Evolutionary conservation across 768 basidiomycete genomes (phyloP).

Genomic region (Leucogyrophana mollusca): DNA sequence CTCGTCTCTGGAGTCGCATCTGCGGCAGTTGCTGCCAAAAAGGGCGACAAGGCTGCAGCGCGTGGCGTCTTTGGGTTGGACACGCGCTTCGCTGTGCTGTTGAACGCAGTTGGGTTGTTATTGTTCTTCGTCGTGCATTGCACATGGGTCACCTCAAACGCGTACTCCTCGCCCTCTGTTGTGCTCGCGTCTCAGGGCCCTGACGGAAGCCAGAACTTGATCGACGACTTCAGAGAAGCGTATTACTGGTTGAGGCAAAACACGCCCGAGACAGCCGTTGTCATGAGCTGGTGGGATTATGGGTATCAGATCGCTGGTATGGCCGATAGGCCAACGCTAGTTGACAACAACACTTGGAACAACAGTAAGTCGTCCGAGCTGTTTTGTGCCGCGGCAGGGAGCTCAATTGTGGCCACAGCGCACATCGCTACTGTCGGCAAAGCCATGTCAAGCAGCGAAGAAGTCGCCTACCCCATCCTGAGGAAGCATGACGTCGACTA

Average conservation of each 20-base stretch:
- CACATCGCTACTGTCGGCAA: slow-evolving; percentile 99
- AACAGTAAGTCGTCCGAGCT: slow-evolving; percentile 69
- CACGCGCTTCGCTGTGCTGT: slow-evolving; percentile 70
- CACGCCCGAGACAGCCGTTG: slow-evolving; percentile 86
- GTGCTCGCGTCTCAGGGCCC: slow-evolving; percentile 77
- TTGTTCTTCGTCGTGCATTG: slow-evolving; percentile 93
- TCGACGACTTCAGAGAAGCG: slow-evolving; percentile 99
- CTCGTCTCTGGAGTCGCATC: slow-evolving; percentile 40
- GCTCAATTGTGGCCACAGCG: slow-evolving; percentile 42
- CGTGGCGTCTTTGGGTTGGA: slow-evolving; percentile 85
- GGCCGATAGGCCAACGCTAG: slow-evolving; percentile 93
- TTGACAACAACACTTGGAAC: slow-evolving; percentile 99
- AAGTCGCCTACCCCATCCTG: slow-evolving; percentile 95
- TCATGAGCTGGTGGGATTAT: slow-evolving; percentile 99
- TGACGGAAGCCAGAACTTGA: slow-evolving; percentile 91
- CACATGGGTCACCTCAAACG: slow-evolving; percentile 92
- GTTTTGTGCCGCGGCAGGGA: not conserved
- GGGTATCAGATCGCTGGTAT: slow-evolving; percentile 99
- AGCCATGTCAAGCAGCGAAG: slow-evolving; percentile 93
- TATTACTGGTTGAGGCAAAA: slow-evolving; percentile 99
- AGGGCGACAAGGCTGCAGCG: slow-evolving; percentile 29
- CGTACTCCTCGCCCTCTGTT: slow-evolving; percentile 97
- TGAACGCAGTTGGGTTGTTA: slow-evolving; percentile 76
- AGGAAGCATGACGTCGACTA: slow-evolving; percentile 98
- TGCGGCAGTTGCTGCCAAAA: slow-evolving; percentile 26